Base-by-base conservation (phyloP, 192 early-diverging fungal species). In the Coemansia sp. region DNA sequence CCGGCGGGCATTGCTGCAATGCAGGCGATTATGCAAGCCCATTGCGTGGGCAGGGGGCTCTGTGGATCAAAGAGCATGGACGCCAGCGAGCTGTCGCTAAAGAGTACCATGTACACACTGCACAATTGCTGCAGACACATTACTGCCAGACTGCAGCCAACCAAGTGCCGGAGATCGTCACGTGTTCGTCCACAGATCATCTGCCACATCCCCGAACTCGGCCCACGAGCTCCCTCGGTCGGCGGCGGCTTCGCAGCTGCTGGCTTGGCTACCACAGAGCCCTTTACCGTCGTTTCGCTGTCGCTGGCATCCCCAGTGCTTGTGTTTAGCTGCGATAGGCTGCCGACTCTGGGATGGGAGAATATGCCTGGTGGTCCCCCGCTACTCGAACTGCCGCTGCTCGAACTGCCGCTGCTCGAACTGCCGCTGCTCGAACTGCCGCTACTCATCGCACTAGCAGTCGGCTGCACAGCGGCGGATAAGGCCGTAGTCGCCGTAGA, bases 71-170 rank as follows among this genome's bases (percentile, higher is more conserved):
- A 90, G 16, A 93, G 86, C 2, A 37, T 35, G 16, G 48, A 20
- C 1, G 60, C 60, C 1, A 91, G 84, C 20, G 83, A 82, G 26
- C 85, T 86, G 60, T 83, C 85, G 70, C 88, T 88, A 62, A 86
- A 91, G 59, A 89, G 84, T 23, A 88, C 85, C 2, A 84, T 82
- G 37, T 88, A 87, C 72, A 91, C 89, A 28, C 91, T 90, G 33
- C 85, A 84, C 16, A 93, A 71, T 71, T 90, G 91, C 75, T 91
- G 89, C 42, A 86, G 63, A 20, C 85, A 58, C 73, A 88, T 86
- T 57, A 93, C 66, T 5, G 78, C 83, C 39, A 88, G 62, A 33
- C 83, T 83, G 33, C 84, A 79, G 1, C 76, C 48, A 2, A 90
- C 58, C 14, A 83, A 79, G 23, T 73, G 67, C 5, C 79, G 40